A percentile compares a stretch with the other conserved stretches of the same genome.
phyloP scores from a whole-genome alignment of 306 rosid genomes.

The Medicago arabica region DNA sequence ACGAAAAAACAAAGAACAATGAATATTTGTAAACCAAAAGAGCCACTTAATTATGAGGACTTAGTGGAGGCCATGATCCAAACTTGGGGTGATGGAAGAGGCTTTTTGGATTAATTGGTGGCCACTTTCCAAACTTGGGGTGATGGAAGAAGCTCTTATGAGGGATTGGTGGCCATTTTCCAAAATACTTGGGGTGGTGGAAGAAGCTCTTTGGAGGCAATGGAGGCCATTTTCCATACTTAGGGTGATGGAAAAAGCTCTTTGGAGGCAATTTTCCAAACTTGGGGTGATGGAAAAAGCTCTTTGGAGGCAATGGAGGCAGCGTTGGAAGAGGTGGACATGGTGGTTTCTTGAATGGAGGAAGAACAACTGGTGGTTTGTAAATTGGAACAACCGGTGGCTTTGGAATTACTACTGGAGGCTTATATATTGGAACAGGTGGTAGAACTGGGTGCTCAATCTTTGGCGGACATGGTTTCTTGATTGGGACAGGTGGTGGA shows the following conservation, averaged over 20 bases:
- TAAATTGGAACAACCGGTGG: constrained; percentile 40
- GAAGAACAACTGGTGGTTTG: constrained; percentile 39
- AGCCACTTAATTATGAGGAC: constrained; percentile 47
- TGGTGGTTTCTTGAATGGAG: constrained; percentile 39
- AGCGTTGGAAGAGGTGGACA: constrained; percentile 47
- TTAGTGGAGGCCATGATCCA: constrained; percentile 44
- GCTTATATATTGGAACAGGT: constrained; percentile 34
- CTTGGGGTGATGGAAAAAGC: constrained; percentile 43
- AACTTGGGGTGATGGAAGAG: constrained; percentile 19
- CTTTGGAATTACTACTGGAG: constrained; percentile 16
- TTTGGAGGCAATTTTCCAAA: constrained; percentile 1
- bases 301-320: constrained; percentile 38
- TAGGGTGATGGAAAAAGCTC: constrained; percentile 57
- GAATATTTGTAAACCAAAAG: constrained; percentile 4
- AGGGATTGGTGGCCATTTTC: constrained; percentile 44
- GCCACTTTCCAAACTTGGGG: constrained; percentile 58
- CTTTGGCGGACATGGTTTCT: constrained; percentile 4
- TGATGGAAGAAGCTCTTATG: constrained; percentile 45
- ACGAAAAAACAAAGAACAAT: constrained; percentile 20
- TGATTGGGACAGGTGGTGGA: constrained; percentile 31
- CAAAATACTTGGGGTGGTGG: constrained; percentile 59
- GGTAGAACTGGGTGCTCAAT: constrained; percentile 25
- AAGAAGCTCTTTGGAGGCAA: constrained; percentile 10
- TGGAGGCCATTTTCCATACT: constrained; percentile 46
- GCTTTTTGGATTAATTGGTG: constrained; percentile 25